A percentile compares a stretch with the other conserved stretches of the same genome.
These are phyloP conservation scores for Rubia yunnanensis DNA, from an alignment of 257 asterid genomes.

Conservation along the genomic window DNA sequence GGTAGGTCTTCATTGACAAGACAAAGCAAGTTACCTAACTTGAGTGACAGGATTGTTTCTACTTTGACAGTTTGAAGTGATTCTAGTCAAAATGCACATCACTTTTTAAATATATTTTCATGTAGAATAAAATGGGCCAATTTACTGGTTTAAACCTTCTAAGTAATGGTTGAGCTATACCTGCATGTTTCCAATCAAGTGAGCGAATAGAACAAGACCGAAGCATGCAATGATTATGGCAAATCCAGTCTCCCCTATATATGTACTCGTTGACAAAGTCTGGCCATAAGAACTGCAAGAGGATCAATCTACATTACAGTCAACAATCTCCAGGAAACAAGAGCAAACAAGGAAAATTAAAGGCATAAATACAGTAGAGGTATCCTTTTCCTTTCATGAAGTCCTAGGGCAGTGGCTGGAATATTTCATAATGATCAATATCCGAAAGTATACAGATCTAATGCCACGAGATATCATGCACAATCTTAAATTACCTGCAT, in stretches of 20 bases:
- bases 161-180: slow-evolving; percentile 21
- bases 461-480: not conserved
- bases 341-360: not conserved
- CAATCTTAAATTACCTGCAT: not conserved
- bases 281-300: slow-evolving; percentile 77
- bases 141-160: not conserved
- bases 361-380: not conserved
- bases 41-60: not conserved
- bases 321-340: not conserved
- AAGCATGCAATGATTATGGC: slow-evolving; percentile 77
- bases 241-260: slow-evolving; percentile 64
- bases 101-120: not conserved
- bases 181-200: slow-evolving; percentile 94
- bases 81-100: not conserved
- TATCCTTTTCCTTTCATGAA: not conserved
- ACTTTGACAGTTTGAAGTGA: not conserved
- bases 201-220: slow-evolving; percentile 89
- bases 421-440: not conserved
- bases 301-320: slow-evolving; percentile 2
- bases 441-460: not conserved
- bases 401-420: not conserved
- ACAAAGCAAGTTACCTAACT: slow-evolving; percentile 8
- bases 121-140: not conserved
- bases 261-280: slow-evolving; percentile 62
- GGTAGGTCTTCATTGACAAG: slow-evolving; percentile 44